Conservation (phyloP, 345 rosid species). For the Microcos paniculata region DNA sequence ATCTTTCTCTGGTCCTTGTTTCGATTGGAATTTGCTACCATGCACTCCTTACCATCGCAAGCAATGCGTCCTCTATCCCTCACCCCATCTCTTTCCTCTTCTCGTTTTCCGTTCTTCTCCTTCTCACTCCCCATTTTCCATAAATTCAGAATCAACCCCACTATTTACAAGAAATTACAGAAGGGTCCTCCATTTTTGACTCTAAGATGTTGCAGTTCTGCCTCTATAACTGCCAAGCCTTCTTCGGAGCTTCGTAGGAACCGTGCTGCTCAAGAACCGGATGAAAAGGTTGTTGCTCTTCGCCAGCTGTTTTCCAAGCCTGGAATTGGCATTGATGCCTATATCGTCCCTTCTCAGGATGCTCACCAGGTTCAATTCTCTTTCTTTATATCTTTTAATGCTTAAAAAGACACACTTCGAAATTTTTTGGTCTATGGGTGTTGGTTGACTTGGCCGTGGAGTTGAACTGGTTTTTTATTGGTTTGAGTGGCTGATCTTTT, state of each 20-base stretch:
- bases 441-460: neutral
- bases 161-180: constrained; percentile 16
- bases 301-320: constrained; percentile 66
- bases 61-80: constrained; percentile 49
- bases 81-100: constrained; percentile 37
- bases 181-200: constrained; percentile 24
- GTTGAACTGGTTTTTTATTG: neutral
- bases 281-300: constrained; percentile 71
- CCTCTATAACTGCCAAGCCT: constrained; percentile 67
- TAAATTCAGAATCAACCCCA: constrained; percentile 26
- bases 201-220: constrained; percentile 46
- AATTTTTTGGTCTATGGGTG: no score
- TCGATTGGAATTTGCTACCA: neutral
- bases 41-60: constrained; percentile 43
- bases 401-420: neutral
- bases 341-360: constrained; percentile 92
- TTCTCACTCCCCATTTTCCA: constrained; percentile 39
- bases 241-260: constrained; percentile 60
- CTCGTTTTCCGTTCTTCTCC: constrained; percentile 38
- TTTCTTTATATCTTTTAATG: neutral
- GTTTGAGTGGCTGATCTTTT: neutral
- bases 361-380: constrained; percentile 73
- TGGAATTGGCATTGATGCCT: constrained; percentile 85
- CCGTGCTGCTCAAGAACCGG: constrained; percentile 37
- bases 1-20: neutral